A percentile compares a stretch with the other conserved stretches of the same genome.
These are phyloP conservation scores for Dictyostelium gargantuum DNA, from an alignment of 208 protist species.

Conservation along the genomic window DNA sequence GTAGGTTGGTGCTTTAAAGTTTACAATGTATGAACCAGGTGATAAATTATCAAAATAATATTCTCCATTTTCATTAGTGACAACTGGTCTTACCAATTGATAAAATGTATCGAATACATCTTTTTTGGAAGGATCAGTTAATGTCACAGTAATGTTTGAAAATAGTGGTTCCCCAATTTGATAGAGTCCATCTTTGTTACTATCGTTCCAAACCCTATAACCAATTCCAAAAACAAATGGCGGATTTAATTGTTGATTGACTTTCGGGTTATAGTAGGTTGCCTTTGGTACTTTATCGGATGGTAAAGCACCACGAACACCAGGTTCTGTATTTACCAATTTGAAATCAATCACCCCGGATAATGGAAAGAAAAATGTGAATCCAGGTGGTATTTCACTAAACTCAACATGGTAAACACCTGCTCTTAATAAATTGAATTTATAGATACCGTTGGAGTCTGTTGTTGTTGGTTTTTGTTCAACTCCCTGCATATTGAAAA, in stretches of 20 bases:
- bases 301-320: not conserved
- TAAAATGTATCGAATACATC: not conserved
- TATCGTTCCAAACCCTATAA: not conserved
- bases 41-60: conserved; percentile 13
- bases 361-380: not conserved
- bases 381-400: not conserved
- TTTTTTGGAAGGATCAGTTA: not conserved
- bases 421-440: not conserved
- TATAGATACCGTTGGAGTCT: not conserved
- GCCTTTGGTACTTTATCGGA: not conserved
- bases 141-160: not conserved
- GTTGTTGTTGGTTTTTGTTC: not conserved
- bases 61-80: not conserved
- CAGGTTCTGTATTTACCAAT: not conserved
- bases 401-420: not conserved
- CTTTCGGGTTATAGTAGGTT: not conserved
- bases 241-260: not conserved
- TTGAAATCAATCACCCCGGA: not conserved
- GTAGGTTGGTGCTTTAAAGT: not conserved
- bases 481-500: not conserved
- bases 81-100: not conserved
- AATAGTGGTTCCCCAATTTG: not conserved
- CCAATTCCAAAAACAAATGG: not conserved
- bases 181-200: not conserved
- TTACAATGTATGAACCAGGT: not conserved